Percentiles rank a stretch among this genome's conserved stretches.
phyloP scores from a whole-genome alignment of 345 rosid genomes.

The Nephelium lappaceum region DNA sequence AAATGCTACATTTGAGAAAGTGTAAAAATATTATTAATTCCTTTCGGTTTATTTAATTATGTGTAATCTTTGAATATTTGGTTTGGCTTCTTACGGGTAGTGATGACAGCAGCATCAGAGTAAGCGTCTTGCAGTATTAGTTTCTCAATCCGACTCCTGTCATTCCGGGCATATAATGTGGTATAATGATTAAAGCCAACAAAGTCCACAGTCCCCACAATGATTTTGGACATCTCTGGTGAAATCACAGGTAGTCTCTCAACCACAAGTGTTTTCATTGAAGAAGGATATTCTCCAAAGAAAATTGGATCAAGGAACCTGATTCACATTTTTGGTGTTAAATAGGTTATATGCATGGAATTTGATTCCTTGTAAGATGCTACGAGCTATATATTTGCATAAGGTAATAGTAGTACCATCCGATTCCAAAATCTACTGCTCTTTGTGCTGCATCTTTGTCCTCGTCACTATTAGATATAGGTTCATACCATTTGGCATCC shows the following conservation, averaged over 20 bases:
- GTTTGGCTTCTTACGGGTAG: slow-evolving; percentile 57
- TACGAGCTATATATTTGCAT: not conserved
- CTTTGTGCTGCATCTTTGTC: slow-evolving; percentile 82
- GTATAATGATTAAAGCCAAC: slow-evolving; percentile 92
- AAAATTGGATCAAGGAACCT: slow-evolving; percentile 93
- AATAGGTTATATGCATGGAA: not conserved
- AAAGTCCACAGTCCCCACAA: slow-evolving; percentile 62
- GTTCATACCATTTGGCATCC: slow-evolving; percentile 89
- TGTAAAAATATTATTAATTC: not conserved
- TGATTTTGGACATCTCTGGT: slow-evolving; percentile 48
- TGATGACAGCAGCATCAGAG: slow-evolving; percentile 76
- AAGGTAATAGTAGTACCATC: slow-evolving; percentile 60
- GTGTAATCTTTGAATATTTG: not conserved
- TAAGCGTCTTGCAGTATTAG: slow-evolving; percentile 83
- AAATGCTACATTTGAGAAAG: slow-evolving; percentile 47
- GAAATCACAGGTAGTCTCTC: slow-evolving; percentile 72
- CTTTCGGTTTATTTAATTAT: not conserved
- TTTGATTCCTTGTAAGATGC: slow-evolving; percentile 1
- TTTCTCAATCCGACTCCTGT: slow-evolving; percentile 67
- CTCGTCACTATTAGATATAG: slow-evolving; percentile 63
- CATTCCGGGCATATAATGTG: slow-evolving; percentile 67
- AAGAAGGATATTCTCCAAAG: slow-evolving; percentile 74
- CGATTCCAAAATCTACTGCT: slow-evolving; percentile 80
- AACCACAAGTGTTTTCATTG: slow-evolving; percentile 70
- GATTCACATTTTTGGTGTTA: slow-evolving; percentile 28